Evolutionary conservation across 148 eudicot species (phyloP).

Genomic region (Persicaria tinctoria): DNA sequence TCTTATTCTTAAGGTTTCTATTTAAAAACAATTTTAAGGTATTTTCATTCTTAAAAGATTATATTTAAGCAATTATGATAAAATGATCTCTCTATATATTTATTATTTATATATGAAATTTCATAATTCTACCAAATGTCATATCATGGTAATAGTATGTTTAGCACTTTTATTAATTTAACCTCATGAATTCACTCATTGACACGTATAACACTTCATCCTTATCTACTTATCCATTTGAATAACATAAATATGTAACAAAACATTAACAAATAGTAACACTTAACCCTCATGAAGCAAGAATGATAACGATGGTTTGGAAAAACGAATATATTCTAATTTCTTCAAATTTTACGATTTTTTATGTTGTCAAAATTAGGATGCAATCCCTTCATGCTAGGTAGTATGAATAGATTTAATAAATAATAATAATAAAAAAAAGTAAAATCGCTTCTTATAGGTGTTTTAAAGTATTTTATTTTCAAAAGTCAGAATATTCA

Average conservation of each 20-base stretch:
- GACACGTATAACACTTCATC: slow-evolving; percentile 7
- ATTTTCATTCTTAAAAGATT: background rate
- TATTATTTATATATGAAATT: background rate
- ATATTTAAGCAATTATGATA: no score
- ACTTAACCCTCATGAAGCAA: background rate
- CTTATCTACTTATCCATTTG: slow-evolving; percentile 8
- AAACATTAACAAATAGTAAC: background rate
- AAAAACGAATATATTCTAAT: background rate
- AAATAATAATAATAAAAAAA: no score
- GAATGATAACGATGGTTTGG: background rate
- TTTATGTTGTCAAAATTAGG: background rate
- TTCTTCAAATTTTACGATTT: background rate
- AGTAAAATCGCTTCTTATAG: no score
- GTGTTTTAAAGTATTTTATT: no score
- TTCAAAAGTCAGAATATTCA: no score
- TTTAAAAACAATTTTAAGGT: no score
- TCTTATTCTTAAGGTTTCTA: background rate
- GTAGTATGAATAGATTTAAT: no score
- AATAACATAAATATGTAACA: background rate
- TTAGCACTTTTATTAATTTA: background rate
- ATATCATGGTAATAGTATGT: background rate
- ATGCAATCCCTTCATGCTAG: background rate
- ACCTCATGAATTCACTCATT: background rate
- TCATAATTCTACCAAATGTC: background rate
- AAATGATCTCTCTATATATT: no score